Evolutionary conservation across 192 early-diverging fungal genomes (phyloP), one percentile per base, ranked within the genome.

Genomic region (Spizellomyces punctatus): DNA sequence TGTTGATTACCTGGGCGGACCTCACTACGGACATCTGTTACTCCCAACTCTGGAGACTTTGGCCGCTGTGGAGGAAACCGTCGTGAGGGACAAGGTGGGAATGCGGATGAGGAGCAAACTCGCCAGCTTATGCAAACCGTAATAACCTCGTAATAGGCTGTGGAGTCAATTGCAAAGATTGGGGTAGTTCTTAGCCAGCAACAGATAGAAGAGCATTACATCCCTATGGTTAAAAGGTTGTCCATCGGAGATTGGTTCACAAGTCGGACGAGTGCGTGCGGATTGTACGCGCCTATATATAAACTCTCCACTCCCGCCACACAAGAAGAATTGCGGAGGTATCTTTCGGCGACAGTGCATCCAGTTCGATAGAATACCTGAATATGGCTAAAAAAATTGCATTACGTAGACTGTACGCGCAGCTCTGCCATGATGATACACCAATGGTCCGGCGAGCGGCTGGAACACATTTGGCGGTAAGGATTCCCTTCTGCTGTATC

Each of bases 371-470:
- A 57, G 1, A 57, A 65, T n/a, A 42, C 43, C 14, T 57, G 50
- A 67, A 67, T 0, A 19, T 19, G 16, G 12, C 42, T n/a, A 41
- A 68, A 54, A 44, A 58, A 14, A 64, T 19, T 46, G 21, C 49
- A 58, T 50, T 45, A 17, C 50, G 68, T 59, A 93, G 85, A 72
- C 72, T 92, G 44, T 98, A 91, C 76, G 87, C 85, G 49, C 88
- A 90, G 68, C 86, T 99, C 45, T 90, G 90, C 75, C 82, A 90
- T 71, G 98, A 99, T 80, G 94, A 95, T 57, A 98, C 94, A 45
- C 98, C 98, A 12, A 99, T 99, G 98, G 96, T 97, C 68, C 89
- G 96, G 70, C 89, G 98, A 67, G 93, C 96, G 0, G 93, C 95
- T 36, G 93, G 95, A 19, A 93, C 92, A 36, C 85, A 92, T 70